Base-by-base conservation (phyloP, 1,284 basidiomycete species). In the Austropuccinia psidii region DNA sequence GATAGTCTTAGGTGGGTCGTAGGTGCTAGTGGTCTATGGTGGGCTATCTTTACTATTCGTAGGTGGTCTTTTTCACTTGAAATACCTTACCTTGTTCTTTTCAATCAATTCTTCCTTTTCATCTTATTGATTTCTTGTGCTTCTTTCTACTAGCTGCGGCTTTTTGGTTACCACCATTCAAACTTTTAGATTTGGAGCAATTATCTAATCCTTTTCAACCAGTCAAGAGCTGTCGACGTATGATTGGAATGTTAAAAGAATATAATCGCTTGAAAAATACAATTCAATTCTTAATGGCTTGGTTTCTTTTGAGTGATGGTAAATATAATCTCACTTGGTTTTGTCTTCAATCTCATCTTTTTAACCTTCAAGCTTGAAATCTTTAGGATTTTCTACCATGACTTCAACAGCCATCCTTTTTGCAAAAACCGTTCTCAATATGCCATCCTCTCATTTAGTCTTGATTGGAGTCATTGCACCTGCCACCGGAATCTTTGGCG, bases 401-500 rank as follows among this genome's bases (percentile, higher is more conserved):
- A 90, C 90, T 0, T 89, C 88, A 0, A 91, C 90, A 0, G 89
- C 90, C 0, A 84, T 91, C 60, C 84, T 93, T 0, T 92, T 92
- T 76, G 90, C 85, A 0, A 92, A 92, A 80, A 92, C 90, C 0
- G 84, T 86, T 0, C 84, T 93, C 31, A 84, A 88, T 77, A 90
- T 93, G 88, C 81, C 85, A 0, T 79, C 90, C 0, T 87, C 87
- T 0, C 84, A 88, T 0, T 85, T 91, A 60, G 85, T 91, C 62
- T 82, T 90, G 74, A 84, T 91, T 54, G 88, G 89, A 13, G 84
- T 88, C 4, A 82, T 91, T 41, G 41, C 87, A 0, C 89, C 90
- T 0, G 78, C 84, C 0, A 83, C 86, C 0, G 90, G 90, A 1
- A 90, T 92, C 69, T 67, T 86, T 3, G 90, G 91, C 11, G 88